Conservation (phyloP, 495 filamentous ascomycete species). For the Aspergillus nidulans region DNA sequence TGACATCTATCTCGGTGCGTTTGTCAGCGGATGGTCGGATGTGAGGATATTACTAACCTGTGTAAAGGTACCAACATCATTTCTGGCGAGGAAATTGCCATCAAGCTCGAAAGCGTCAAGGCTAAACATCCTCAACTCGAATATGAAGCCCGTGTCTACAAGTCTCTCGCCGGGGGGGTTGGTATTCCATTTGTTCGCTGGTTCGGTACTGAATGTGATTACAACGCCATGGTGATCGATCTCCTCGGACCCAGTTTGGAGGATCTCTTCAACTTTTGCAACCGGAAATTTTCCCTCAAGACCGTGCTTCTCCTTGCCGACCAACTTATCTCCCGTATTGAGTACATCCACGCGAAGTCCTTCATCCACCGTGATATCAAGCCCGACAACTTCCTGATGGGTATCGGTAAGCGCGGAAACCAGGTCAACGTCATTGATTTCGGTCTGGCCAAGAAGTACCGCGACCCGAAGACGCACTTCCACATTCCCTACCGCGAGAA, state of each 20-base stretch:
- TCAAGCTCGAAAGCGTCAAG: slow-evolving; percentile 99
- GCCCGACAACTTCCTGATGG: slow-evolving; percentile 99
- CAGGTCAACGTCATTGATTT: slow-evolving; percentile 99
- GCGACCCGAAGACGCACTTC: slow-evolving; percentile 99
- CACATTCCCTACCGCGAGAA: slow-evolving; percentile 99
- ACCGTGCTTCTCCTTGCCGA: slow-evolving; percentile 98
- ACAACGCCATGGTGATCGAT: slow-evolving; percentile 99
- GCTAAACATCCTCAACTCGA: slow-evolving; percentile 99
- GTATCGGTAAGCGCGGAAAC: slow-evolving; percentile 99
- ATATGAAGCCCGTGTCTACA: slow-evolving; percentile 99
- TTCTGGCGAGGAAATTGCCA: slow-evolving; percentile 98
- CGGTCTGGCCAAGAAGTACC: slow-evolving; percentile 99
- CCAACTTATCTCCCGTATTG: slow-evolving; percentile 98
- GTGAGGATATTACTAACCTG: slow-evolving; percentile 4
- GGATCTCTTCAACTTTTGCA: slow-evolving; percentile 99
- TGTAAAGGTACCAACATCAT: slow-evolving; percentile 93
- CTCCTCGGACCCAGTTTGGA: slow-evolving; percentile 96
- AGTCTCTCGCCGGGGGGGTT: slow-evolving; percentile 96
- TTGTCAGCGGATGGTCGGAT: background rate
- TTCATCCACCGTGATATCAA: slow-evolving; percentile 99
- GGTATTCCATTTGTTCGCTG: slow-evolving; percentile 99
- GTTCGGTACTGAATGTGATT: slow-evolving; percentile 99
- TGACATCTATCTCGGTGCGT: slow-evolving; percentile 93
- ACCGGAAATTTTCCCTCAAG: slow-evolving; percentile 99
- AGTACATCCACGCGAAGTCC: slow-evolving; percentile 99